Conservation (phyloP, 352 stramenopile species). For the Globisporangium ultimum region DNA sequence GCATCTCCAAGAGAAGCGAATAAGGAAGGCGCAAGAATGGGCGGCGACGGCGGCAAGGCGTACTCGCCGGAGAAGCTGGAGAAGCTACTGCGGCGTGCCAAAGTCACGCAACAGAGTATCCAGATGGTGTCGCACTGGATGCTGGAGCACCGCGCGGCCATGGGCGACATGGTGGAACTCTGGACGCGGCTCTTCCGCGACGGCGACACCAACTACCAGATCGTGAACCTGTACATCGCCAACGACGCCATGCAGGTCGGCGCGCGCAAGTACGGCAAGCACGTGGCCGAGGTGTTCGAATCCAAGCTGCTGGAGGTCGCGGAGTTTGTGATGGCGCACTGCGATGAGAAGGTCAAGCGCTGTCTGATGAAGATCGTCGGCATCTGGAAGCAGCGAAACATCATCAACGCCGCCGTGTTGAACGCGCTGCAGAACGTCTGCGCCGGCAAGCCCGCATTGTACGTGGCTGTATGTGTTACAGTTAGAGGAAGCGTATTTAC, state of each 20-base stretch:
- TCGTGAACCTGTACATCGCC: constrained; percentile 82
- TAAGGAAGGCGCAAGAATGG: constrained; percentile 3
- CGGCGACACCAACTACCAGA: constrained; percentile 60
- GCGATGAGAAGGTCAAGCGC: constrained; percentile 81
- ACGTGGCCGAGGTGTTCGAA: constrained; percentile 65
- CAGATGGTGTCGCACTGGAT: constrained; percentile 80
- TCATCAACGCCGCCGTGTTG: constrained; percentile 47
- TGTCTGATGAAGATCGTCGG: constrained; percentile 84
- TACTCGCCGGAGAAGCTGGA: constrained; percentile 65
- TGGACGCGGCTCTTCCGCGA: constrained; percentile 54
- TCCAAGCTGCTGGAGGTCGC: constrained; percentile 48
- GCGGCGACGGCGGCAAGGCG: constrained; percentile 10
- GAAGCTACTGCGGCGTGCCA: constrained; percentile 57
- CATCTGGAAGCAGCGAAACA: constrained; percentile 81
- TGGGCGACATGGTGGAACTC: constrained; percentile 58
- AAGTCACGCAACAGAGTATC: constrained; percentile 83
- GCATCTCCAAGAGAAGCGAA: constrained; percentile 1
- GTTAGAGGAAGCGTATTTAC: not conserved
- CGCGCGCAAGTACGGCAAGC: constrained; percentile 73
- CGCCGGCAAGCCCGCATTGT: constrained; percentile 61
- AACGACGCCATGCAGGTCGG: constrained; percentile 87
- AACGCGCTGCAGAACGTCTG: constrained; percentile 75
- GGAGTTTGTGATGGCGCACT: constrained; percentile 60
- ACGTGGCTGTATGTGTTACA: constrained; percentile 13
- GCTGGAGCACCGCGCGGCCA: constrained; percentile 48